Conservation (phyloP, 345 rosid species). For the Camelina hispida region DNA sequence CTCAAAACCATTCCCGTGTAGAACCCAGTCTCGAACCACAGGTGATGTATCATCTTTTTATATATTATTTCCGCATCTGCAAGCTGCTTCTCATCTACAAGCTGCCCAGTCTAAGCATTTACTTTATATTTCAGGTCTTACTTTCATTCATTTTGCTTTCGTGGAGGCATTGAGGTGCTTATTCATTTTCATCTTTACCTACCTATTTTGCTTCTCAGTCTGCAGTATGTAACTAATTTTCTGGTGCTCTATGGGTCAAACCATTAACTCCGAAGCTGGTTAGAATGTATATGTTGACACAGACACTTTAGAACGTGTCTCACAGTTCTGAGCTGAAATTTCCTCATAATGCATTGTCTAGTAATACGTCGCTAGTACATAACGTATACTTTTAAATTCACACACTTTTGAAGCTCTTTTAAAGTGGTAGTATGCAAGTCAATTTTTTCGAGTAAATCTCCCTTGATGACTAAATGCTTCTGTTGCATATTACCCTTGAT, state of each 20-base stretch:
- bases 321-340: no score
- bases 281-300: no score
- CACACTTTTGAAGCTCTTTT: background rate
- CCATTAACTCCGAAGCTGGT: no score
- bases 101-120: constrained; percentile 39
- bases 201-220: no score
- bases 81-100: background rate
- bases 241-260: no score
- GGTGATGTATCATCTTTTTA: constrained; percentile 49
- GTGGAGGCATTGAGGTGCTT: constrained; percentile 88
- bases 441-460: background rate
- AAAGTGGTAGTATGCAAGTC: background rate
- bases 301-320: no score
- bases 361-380: background rate
- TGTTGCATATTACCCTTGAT: no score
- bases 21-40: constrained; percentile 89
- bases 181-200: background rate
- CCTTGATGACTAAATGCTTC: no score
- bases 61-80: background rate
- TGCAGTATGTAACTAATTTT: no score
- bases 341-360: no score
- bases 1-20: constrained; percentile 71
- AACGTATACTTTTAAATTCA: background rate
- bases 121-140: constrained; percentile 67
- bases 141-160: constrained; percentile 92